Conservation (phyloP, 106 monocot species). For the Allium fistulosum region DNA sequence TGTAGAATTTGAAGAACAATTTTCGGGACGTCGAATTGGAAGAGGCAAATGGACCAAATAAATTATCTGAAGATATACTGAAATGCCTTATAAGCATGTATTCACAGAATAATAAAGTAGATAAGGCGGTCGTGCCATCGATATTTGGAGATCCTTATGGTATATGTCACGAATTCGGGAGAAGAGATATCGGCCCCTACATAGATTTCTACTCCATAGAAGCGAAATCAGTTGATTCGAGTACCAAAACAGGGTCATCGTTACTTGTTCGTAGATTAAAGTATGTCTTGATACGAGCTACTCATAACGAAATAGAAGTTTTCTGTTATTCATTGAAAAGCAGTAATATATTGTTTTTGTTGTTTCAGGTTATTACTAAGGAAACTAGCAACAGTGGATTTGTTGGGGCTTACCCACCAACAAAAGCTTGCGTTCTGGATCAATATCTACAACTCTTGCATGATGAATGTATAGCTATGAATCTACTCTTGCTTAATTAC, state of each 20-base stretch:
- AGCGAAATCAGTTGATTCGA: slow-evolving; percentile 16
- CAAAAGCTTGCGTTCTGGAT: slow-evolving; percentile 98
- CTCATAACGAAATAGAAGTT: no score
- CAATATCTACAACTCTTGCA: slow-evolving; percentile 94
- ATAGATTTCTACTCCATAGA: slow-evolving; percentile 42
- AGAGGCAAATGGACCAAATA: slow-evolving; percentile 41
- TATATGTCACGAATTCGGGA: slow-evolving; percentile 48
- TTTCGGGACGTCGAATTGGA: slow-evolving; percentile 19
- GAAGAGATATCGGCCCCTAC: slow-evolving; percentile 75
- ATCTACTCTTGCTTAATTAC: background rate
- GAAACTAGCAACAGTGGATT: slow-evolving; percentile 59
- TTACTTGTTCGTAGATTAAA: slow-evolving; percentile 39
- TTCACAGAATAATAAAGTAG: slow-evolving; percentile 17
- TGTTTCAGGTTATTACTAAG: slow-evolving; percentile 46
- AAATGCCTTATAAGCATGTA: slow-evolving; percentile 59
- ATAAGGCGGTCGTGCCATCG: slow-evolving; percentile 29
- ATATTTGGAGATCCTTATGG: slow-evolving; percentile 72
- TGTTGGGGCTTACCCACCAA: slow-evolving; percentile 60
- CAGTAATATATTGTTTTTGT: background rate
- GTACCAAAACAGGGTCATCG: slow-evolving; percentile 10
- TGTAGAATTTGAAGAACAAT: background rate
- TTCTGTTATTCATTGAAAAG: no score
- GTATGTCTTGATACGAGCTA: slow-evolving; percentile 22
- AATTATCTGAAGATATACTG: slow-evolving; percentile 63
- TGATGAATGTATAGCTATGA: slow-evolving; percentile 77